Evolutionary conservation across 1,284 basidiomycete species (phyloP).

Genomic region (Hypsizygus ulmarius): DNA sequence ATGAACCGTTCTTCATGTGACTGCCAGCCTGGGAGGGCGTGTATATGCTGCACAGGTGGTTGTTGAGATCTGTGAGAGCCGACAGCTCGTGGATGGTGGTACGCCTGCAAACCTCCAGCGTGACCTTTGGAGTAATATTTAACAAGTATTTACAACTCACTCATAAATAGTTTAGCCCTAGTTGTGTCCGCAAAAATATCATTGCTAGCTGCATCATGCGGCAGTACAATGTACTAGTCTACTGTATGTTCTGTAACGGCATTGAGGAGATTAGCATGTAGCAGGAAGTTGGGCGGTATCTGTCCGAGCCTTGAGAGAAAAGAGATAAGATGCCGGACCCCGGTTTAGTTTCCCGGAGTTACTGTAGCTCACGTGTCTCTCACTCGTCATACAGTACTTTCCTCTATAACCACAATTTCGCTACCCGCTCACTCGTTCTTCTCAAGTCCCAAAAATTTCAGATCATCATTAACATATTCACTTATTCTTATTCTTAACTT

Average conservation of each 20-base stretch:
- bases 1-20: constrained; percentile 32
- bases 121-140: not conserved
- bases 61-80: constrained; percentile 15
- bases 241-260: no score
- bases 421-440: no score
- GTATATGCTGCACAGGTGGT: not conserved
- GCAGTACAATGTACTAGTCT: not conserved
- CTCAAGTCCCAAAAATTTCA: no score
- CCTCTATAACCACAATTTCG: no score
- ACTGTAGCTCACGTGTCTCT: no score
- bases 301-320: no score
- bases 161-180: constrained; percentile 6
- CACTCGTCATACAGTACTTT: no score
- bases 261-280: not conserved
- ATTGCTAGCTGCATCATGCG: not conserved
- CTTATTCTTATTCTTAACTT: no score
- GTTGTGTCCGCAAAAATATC: not conserved
- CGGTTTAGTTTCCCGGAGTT: no score
- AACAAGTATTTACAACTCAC: not conserved
- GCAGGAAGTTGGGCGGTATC: not conserved
- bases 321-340: no score
- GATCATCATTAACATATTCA: no score
- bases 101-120: not conserved
- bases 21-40: constrained; percentile 13
- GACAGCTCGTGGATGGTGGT: constrained; percentile 15